These are phyloP conservation scores for Trichoderma polysporum DNA, from an alignment of 2,329 filamentous ascomycete species.

Conservation along the genomic window DNA sequence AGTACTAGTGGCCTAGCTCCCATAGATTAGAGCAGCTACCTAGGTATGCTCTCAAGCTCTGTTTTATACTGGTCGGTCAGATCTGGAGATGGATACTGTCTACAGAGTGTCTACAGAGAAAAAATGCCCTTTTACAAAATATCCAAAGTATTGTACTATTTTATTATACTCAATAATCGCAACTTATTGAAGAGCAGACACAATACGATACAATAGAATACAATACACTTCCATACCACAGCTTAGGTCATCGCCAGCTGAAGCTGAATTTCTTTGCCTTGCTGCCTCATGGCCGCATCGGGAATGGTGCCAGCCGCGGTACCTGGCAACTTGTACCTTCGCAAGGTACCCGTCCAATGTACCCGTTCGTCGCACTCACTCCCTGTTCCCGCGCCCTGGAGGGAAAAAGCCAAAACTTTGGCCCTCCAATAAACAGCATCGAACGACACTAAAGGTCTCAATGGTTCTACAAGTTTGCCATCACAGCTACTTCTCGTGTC, in stretches of 20 bases:
- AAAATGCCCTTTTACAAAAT: too few species aligned
- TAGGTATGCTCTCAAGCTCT: too few species aligned
- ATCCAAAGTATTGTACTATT: too few species aligned
- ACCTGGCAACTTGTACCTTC: constrained; percentile 7
- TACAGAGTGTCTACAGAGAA: too few species aligned
- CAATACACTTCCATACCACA: background rate
- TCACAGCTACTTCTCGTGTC: background rate
- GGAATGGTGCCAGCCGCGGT: constrained; percentile 27
- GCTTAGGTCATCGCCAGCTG: background rate
- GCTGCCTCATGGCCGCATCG: constrained; percentile 33
- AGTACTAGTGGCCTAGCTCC: too few species aligned
- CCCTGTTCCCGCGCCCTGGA: constrained; percentile 13
- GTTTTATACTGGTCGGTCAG: too few species aligned
- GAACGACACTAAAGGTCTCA: constrained; percentile 7
- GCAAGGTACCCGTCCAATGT: constrained; percentile 11
- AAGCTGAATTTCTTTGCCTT: constrained; percentile 28
- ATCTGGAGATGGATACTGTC: too few species aligned
- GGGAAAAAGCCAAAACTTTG: constrained; percentile 20
- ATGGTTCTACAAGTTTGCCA: background rate
- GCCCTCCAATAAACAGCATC: background rate
- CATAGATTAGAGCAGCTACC: too few species aligned
- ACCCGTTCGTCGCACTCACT: constrained; percentile 4
- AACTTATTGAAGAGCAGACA: too few species aligned
- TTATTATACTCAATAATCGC: too few species aligned
- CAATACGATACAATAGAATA: background rate